phyloP scores from a whole-genome alignment of 495 filamentous ascomycete species.

The Penicillium coffeae region DNA sequence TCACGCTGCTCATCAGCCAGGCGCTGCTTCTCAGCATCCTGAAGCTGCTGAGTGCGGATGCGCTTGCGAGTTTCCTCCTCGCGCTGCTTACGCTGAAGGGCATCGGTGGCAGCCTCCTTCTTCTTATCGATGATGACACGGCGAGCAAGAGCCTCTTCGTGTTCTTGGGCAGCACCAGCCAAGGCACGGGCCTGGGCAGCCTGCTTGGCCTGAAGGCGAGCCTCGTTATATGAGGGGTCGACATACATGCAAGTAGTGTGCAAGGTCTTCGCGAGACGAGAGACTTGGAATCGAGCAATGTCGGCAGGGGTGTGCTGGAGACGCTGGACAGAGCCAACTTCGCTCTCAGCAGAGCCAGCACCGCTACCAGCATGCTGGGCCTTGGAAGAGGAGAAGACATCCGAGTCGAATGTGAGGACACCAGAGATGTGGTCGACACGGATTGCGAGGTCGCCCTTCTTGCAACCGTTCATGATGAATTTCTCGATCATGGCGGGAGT shows the following conservation, averaged over 20 bases:
- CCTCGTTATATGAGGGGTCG: slow-evolving; percentile 80
- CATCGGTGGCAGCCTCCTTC: slow-evolving; percentile 86
- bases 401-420: slow-evolving; percentile 93
- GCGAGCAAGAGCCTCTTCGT: slow-evolving; percentile 79
- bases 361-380: slow-evolving; percentile 80
- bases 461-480: slow-evolving; percentile 99
- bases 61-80: slow-evolving; percentile 86
- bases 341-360: slow-evolving; percentile 84
- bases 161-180: slow-evolving; percentile 86
- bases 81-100: slow-evolving; percentile 80
- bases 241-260: slow-evolving; percentile 94
- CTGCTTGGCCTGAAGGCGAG: slow-evolving; percentile 72
- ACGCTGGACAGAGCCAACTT: slow-evolving; percentile 81
- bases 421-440: slow-evolving; percentile 93
- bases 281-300: slow-evolving; percentile 92
- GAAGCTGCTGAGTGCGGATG: slow-evolving; percentile 75
- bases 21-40: slow-evolving; percentile 82
- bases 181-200: slow-evolving; percentile 74
- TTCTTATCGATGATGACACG: slow-evolving; percentile 92
- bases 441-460: slow-evolving; percentile 97
- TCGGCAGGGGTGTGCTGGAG: slow-evolving; percentile 97
- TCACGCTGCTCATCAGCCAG: slow-evolving; percentile 86
- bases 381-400: slow-evolving; percentile 96
- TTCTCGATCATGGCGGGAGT: slow-evolving; percentile 91
- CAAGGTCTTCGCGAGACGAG: slow-evolving; percentile 83